Evolutionary conservation across 1,139 yeast species (phyloP), one percentile per base, ranked within the genome.

Genomic region (Nadsonia commutata): DNA sequence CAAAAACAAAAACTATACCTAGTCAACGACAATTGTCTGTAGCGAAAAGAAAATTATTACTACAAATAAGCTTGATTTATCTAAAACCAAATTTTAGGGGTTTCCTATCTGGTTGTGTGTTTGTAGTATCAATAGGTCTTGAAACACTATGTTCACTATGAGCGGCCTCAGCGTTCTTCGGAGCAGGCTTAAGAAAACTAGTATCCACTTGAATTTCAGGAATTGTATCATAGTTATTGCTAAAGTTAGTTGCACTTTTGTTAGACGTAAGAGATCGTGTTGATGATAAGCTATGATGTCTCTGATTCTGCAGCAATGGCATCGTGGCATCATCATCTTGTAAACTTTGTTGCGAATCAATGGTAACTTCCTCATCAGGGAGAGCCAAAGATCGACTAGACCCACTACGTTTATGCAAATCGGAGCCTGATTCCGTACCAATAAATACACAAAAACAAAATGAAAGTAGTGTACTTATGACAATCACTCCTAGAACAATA

Each of bases 401-500:
- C n/a, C n/a, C n/a, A 16, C 13, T 4, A 16, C 33, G 33, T 8
- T 27, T 7, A 16, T 27, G 33, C 16, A 27, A 16, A 27, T 27
- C 33, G 4, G 33, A 13, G n/a, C 33, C 16, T 6, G 33, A 16
- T 6, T 27, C 33, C n/a, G 33, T 27, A 9, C 33, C 33, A 9
- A 27, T 27, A 38, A 36, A 42, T 22, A 38, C 41, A 38, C 41
- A 42, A 17, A 13, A 42, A n/a, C 27, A 40, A 42, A 19, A 17
- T 8, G 18, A 42, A 20, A 23, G 39, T 33, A 20, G 38, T 38
- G 36, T 58, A 57, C 33, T 27, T 13, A 54, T 49, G 2, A 59
- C 48, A 33, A 62, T 53, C 20, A 60, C 53, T 0, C 66, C 66
- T n/a, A 58, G 48, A 8, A 59, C 60, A n/a, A 58, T 57, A 7